Conservation (phyloP, 495 filamentous ascomycete genomes). For the Podospora fimiseda region DNA sequence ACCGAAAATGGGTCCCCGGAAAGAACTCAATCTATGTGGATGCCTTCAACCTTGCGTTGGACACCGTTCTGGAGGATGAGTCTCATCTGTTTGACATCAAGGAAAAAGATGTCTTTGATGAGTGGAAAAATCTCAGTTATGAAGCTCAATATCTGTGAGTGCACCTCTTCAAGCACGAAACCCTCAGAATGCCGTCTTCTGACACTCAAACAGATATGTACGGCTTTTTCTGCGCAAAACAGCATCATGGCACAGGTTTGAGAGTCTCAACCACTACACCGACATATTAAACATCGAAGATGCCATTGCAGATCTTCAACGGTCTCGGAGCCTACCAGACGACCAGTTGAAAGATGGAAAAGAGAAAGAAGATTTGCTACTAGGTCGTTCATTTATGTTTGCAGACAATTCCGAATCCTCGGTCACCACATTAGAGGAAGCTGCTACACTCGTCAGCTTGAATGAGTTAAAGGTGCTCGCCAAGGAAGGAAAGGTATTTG, state of each 20-base stretch:
- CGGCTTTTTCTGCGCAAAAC: conserved; percentile 92
- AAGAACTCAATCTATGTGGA: conserved; percentile 92
- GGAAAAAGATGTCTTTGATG: conserved; percentile 69
- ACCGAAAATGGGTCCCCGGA: conserved; percentile 41
- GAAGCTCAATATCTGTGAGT: conserved; percentile 87
- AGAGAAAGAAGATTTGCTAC: conserved; percentile 37
- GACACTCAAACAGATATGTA: conserved; percentile 58
- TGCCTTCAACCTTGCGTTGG: conserved; percentile 88
- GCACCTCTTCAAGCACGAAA: conserved; percentile 3
- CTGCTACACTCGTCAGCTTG: conserved; percentile 67
- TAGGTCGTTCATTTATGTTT: conserved; percentile 59
- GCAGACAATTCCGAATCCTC: conserved; percentile 67
- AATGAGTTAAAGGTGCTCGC: conserved; percentile 84
- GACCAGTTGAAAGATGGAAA: not conserved
- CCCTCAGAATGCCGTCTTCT: not conserved
- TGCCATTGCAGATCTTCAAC: conserved; percentile 54
- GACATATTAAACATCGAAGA: conserved; percentile 69
- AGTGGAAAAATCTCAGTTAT: conserved; percentile 70
- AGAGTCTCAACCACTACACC: conserved; percentile 66
- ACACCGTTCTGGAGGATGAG: conserved; percentile 87
- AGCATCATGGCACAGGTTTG: conserved; percentile 85
- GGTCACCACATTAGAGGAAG: conserved; percentile 79
- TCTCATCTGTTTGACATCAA: conserved; percentile 76
- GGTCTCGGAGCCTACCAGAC: conserved; percentile 10
- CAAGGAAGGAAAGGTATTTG: conserved; percentile 82